A percentile compares a stretch with the other conserved stretches of the same genome.
Evolutionary conservation across 345 rosid genomes (phyloP).

Genomic region (Syzygium oleosum): DNA sequence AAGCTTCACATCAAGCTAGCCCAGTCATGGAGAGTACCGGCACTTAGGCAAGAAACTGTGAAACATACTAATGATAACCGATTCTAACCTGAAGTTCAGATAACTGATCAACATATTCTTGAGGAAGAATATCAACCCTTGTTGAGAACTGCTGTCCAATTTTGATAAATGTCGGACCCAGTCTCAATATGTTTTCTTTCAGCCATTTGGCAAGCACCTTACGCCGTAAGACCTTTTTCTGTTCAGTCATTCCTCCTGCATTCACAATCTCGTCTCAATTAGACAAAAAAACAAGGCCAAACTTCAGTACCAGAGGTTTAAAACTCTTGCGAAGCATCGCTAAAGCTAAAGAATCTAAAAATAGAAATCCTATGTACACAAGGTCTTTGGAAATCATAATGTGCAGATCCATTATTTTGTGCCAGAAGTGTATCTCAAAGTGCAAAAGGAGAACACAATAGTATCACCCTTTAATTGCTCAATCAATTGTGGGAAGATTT

Average conservation of each 20-base stretch:
- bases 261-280: background rate
- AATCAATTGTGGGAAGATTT: background rate
- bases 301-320: background rate
- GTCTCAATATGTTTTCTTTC: slow-evolving; percentile 79
- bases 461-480: background rate
- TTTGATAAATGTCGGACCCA: slow-evolving; percentile 98
- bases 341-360: background rate
- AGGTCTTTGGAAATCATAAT: background rate
- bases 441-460: background rate
- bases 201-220: slow-evolving; percentile 90
- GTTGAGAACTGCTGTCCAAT: slow-evolving; percentile 98
- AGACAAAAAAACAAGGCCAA: background rate
- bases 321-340: background rate
- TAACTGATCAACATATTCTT: slow-evolving; percentile 94
- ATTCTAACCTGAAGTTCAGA: slow-evolving; percentile 87
- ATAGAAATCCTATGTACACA: background rate
- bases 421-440: background rate
- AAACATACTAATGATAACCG: background rate
- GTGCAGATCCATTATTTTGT: background rate
- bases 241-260: slow-evolving; percentile 89
- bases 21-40: background rate
- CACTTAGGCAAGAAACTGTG: background rate
- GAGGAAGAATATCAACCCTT: slow-evolving; percentile 96
- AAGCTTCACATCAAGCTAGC: background rate
- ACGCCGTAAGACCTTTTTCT: slow-evolving; percentile 55